Evolutionary conservation across 2,329 filamentous ascomycete species (phyloP).

Genomic region (Aureobasidium uvarum): DNA sequence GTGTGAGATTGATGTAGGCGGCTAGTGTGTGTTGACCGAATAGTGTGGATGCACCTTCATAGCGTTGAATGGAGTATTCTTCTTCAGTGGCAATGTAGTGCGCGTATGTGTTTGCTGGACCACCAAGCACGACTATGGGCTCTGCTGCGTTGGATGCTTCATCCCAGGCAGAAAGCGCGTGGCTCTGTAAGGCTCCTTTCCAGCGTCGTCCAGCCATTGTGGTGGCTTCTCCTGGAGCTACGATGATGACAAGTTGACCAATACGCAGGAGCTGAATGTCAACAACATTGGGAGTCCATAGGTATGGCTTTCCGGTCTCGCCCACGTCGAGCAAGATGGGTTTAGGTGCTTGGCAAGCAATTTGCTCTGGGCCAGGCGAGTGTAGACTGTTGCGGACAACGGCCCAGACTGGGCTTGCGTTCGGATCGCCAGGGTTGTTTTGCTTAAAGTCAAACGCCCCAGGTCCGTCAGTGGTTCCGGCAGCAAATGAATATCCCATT

Average conservation of each 20-base stretch:
- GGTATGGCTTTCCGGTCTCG: conserved; percentile 72
- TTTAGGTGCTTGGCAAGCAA: conserved; percentile 74
- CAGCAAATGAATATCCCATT: conserved; percentile 88
- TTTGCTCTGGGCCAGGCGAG: conserved; percentile 66
- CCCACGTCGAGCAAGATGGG: conserved; percentile 87
- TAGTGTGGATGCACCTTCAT: conserved; percentile 91
- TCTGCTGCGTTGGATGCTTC: conserved; percentile 44
- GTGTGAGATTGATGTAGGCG: conserved; percentile 82
- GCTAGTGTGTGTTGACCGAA: conserved; percentile 79
- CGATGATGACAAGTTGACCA: conserved; percentile 78
- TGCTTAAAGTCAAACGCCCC: conserved; percentile 94
- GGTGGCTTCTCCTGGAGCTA: conserved; percentile 82
- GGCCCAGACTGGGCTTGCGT: conserved; percentile 75
- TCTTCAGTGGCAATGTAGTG: conserved; percentile 78
- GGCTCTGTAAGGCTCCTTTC: conserved; percentile 64
- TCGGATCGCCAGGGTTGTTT: conserved; percentile 70
- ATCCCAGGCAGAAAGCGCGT: conserved; percentile 40
- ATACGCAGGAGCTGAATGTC: conserved; percentile 83
- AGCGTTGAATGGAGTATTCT: conserved; percentile 80
- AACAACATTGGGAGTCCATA: conserved; percentile 88
- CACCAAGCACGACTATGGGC: conserved; percentile 79
- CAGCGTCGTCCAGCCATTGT: conserved; percentile 91
- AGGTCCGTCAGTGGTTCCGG: conserved; percentile 87
- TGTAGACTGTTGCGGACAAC: conserved; percentile 72
- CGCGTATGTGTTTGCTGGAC: conserved; percentile 86